These are phyloP conservation scores for Termitomyces sp. DNA, from an alignment of 768 basidiomycete genomes.

Conservation along the genomic window DNA sequence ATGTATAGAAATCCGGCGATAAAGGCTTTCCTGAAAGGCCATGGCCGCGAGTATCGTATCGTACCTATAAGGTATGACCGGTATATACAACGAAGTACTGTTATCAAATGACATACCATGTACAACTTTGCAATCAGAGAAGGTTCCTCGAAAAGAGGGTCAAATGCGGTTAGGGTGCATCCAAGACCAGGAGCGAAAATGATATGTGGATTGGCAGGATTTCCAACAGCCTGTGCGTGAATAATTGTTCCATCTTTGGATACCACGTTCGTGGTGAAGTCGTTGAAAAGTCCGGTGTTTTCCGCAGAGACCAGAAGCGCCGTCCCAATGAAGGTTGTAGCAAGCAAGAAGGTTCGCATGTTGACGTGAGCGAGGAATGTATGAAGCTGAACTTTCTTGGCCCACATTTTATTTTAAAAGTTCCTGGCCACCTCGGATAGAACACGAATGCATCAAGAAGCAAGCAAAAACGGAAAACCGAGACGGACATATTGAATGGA, in stretches of 20 bases:
- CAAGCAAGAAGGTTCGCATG: neutral
- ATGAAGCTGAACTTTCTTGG: neutral
- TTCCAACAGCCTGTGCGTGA: constrained; percentile 5
- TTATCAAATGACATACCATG: constrained; percentile 2
- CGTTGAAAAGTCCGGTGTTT: neutral
- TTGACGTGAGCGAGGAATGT: neutral
- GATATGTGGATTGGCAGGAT: constrained; percentile 1
- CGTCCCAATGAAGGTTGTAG: neutral
- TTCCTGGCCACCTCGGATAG: neutral
- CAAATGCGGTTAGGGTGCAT: constrained; percentile 5
- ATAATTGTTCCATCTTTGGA: neutral
- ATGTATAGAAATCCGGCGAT: neutral
- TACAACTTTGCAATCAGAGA: neutral
- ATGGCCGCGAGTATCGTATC: neutral
- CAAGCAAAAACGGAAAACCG: neutral
- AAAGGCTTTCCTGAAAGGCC: neutral
- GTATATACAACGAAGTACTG: neutral
- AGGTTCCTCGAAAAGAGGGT: constrained; percentile 5
- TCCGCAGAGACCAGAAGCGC: neutral
- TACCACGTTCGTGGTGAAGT: neutral
- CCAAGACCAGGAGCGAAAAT: constrained; percentile 10
- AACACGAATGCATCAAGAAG: neutral
- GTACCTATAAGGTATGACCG: neutral
- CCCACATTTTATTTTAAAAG: neutral
- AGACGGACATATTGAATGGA: neutral